Conservation (phyloP, 495 filamentous ascomycete species). For the Bacidia rubella region DNA sequence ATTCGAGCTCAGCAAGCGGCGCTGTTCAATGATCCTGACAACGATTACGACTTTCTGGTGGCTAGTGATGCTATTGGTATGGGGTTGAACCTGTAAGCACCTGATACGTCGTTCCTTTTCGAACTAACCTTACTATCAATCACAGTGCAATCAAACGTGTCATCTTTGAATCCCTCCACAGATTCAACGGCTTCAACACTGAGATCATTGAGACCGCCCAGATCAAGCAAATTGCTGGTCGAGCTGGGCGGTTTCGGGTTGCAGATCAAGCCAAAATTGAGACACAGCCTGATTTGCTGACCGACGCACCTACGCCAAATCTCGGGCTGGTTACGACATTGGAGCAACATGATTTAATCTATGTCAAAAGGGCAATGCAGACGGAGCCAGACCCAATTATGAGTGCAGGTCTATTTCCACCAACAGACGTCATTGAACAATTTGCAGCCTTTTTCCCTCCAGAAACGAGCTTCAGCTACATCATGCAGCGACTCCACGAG, state of each 20-base stretch:
- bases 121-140: neutral
- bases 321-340: constrained; percentile 73
- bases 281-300: neutral
- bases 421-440: constrained; percentile 45
- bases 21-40: constrained; percentile 87
- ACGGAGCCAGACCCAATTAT: constrained; percentile 48
- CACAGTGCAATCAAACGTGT: constrained; percentile 71
- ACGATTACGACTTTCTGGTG: constrained; percentile 86
- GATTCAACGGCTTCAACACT: constrained; percentile 41
- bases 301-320: constrained; percentile 18
- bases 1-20: constrained; percentile 80
- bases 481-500: constrained; percentile 58
- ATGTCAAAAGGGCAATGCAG: constrained; percentile 48
- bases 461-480: constrained; percentile 59
- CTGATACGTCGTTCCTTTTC: neutral
- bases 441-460: constrained; percentile 70
- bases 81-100: constrained; percentile 76
- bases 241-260: constrained; percentile 78
- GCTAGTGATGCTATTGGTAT: constrained; percentile 97
- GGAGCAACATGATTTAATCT: constrained; percentile 50
- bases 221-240: constrained; percentile 87
- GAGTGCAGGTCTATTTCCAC: constrained; percentile 65
- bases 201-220: constrained; percentile 52
- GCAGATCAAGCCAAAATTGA: constrained; percentile 35
- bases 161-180: constrained; percentile 67